Evolutionary conservation across 1,284 basidiomycete species (phyloP).

Genomic region (Moesziomyces antarcticus): DNA sequence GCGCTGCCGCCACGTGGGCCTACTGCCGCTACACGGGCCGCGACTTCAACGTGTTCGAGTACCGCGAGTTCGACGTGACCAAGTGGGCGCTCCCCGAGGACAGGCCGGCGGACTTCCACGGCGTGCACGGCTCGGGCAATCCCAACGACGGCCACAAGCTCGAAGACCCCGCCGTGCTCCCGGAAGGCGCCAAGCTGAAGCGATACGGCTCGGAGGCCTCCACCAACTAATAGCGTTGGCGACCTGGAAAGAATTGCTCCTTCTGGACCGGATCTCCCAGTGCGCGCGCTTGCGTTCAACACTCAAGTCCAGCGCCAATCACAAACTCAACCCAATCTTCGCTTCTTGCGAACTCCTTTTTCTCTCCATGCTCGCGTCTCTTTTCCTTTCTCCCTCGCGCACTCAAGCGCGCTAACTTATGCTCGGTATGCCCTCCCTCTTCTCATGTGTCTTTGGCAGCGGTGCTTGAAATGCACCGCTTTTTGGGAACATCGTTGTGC

Average conservation of each 20-base stretch:
- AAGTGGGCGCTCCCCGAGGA: constrained; percentile 59
- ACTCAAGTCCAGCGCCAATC: not conserved
- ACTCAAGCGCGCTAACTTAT: not conserved
- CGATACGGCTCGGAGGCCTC: constrained; percentile 9
- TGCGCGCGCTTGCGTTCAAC: not conserved
- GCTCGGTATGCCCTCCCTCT: not conserved
- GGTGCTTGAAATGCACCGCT: too few relatives aligned
- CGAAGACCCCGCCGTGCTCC: constrained; percentile 14
- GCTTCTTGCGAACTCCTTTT: not conserved
- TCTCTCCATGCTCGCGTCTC: constrained; percentile 4
- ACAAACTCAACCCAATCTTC: not conserved
- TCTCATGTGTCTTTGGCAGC: too few relatives aligned
- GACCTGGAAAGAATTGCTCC: not conserved
- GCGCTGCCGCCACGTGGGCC: constrained; percentile 39
- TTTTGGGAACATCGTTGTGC: too few relatives aligned
- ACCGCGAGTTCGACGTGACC: constrained; percentile 42
- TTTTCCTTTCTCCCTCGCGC: not conserved
- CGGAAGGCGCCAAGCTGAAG: constrained; percentile 6
- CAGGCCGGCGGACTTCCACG: constrained; percentile 48
- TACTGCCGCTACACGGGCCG: constrained; percentile 39
- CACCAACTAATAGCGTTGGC: not conserved
- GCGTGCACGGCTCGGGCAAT: constrained; percentile 52
- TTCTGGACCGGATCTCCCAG: too few relatives aligned
- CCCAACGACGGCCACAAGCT: constrained; percentile 54
- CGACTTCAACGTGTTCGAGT: constrained; percentile 51